Base-by-base conservation (phyloP, 306 rosid species). In the Calophaca sinica region DNA sequence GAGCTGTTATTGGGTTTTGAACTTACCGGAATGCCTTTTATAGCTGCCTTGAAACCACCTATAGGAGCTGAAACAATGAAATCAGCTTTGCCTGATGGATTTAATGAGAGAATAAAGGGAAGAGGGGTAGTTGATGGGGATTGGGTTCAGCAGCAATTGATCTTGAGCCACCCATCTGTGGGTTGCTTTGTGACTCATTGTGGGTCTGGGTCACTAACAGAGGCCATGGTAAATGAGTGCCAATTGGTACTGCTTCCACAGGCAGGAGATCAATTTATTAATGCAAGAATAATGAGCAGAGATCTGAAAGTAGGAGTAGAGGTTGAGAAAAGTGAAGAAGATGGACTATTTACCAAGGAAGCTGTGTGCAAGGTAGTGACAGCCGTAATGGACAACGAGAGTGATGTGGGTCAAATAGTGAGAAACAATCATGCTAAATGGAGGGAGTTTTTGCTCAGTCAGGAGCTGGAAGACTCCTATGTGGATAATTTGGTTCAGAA, bases 141-240 rank as follows among this genome's bases (percentile, higher is more conserved):
- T 39, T 90, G 98, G 98, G 76, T 93, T 63, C 90, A 87, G 8
- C 94, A 90, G 6, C 91, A 84, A 57, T 29, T 79, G 70, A 82
- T 93, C 14, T 63, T 90, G 79, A 82, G 72, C 59, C 94, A 88
- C 80, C 87, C 88, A 32, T 88, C 92, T 1, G 89, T 92, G 33
- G 97, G 96, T 35, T 90, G 94, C 82, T 90, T 89, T 67, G 90
- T 92, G 11, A 88, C 97, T 4, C 96, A 92, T 63, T 89, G 93
- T 39, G 96, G 97, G 14, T 78, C 92, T 1, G 93, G 96, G 12
- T 88, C 97, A 33, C 41, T 88, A 36, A 68, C 82, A 28, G 96
- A 92, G 84, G 92, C 84, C 4, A 36, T 87, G 79, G 65, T 84
- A 67, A 88, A 7, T 36, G 80, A 87, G 33, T 85, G 89, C 41